Evolutionary conservation across 1,284 basidiomycete species (phyloP).

Genomic region (Heliocybe sulcata): DNA sequence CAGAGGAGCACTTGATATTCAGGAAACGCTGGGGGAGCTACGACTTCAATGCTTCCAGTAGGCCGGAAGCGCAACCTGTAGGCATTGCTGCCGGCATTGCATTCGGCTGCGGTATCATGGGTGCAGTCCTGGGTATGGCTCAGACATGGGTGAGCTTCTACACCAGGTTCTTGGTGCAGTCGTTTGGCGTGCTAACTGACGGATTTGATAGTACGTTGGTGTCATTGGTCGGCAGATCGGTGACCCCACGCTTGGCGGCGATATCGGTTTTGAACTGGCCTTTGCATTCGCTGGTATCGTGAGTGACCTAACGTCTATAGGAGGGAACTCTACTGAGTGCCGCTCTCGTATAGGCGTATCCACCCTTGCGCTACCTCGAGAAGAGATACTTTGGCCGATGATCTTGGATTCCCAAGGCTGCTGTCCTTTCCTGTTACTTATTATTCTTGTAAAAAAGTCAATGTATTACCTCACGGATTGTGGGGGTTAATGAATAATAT

Average conservation of each 20-base stretch:
- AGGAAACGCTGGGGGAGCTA: slow-evolving; percentile 28
- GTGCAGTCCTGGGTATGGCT: slow-evolving; percentile 48
- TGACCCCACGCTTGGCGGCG: neutral
- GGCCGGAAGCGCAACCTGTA: slow-evolving; percentile 29
- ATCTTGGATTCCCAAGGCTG: neutral
- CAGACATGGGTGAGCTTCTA: slow-evolving; percentile 35
- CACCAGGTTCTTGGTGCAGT: neutral
- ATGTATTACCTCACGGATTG: too few species aligned
- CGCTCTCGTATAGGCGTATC: neutral
- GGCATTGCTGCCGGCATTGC: slow-evolving; percentile 43
- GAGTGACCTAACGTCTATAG: neutral
- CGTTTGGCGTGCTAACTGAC: neutral
- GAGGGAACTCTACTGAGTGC: neutral
- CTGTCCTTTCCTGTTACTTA: too few species aligned
- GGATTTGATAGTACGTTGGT: neutral
- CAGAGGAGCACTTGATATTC: slow-evolving; percentile 53
- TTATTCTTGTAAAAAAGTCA: too few species aligned
- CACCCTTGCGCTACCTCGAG: neutral
- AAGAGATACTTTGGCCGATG: neutral
- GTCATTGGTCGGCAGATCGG: neutral
- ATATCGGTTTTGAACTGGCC: neutral
- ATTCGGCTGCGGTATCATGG: slow-evolving; percentile 35
- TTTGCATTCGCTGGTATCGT: neutral
- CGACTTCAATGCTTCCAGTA: slow-evolving; percentile 35
- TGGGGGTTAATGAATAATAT: too few species aligned